phyloP scores from a whole-genome alignment of 1,284 basidiomycete genomes.

The Ceratobasidium sp. region DNA sequence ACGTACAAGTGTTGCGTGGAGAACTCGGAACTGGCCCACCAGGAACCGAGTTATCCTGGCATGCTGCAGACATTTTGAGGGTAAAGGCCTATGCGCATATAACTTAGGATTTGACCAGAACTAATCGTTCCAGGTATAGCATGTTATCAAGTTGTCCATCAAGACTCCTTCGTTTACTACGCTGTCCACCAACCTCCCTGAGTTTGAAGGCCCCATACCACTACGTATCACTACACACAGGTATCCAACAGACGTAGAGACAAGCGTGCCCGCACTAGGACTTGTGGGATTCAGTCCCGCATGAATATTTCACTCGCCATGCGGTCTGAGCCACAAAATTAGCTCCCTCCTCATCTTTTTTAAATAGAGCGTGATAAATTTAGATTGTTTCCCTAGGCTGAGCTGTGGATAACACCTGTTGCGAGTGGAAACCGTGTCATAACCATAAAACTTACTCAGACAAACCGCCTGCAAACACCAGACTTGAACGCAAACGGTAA shows the following conservation, averaged over 20 bases:
- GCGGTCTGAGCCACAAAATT: no score
- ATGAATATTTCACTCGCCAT: neutral
- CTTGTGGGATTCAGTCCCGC: neutral
- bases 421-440: no score
- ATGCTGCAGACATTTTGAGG: neutral
- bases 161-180: neutral
- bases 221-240: neutral
- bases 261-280: neutral
- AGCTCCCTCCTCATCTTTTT: no score
- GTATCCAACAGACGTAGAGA: neutral
- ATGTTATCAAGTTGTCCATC: slow-evolving; percentile 5
- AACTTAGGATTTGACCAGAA: neutral
- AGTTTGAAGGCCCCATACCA: neutral
- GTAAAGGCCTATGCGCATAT: neutral
- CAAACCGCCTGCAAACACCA: no score
- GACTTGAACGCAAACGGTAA: no score
- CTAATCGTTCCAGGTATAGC: neutral
- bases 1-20: slow-evolving; percentile 4
- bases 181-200: neutral
- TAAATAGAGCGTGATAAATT: no score
- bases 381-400: no score
- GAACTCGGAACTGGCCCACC: slow-evolving; percentile 18
- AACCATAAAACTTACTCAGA: no score
- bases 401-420: no score
- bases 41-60: slow-evolving; percentile 15